phyloP scores from a whole-genome alignment of 305 asterid genomes.

The Solanum hybrid region DNA sequence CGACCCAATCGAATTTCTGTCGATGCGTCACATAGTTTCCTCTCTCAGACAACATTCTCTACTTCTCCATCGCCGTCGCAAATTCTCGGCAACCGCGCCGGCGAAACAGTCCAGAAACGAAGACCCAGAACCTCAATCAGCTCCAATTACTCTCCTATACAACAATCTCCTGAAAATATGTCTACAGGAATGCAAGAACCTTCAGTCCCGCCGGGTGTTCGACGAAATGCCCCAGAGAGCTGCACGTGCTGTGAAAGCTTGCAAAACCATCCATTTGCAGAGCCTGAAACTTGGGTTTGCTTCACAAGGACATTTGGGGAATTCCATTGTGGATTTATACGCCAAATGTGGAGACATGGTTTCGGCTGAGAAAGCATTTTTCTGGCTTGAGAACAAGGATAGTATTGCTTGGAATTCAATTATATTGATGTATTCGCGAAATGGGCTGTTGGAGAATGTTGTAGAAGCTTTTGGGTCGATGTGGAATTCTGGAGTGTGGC shows the following conservation, averaged over 20 bases:
- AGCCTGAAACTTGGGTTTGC: constrained; percentile 46
- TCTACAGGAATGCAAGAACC: constrained; percentile 46
- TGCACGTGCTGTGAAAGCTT: constrained; percentile 24
- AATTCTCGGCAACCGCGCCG: constrained; percentile 20
- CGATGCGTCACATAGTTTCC: constrained; percentile 17
- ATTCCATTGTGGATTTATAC: constrained; percentile 70
- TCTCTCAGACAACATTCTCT: constrained; percentile 11
- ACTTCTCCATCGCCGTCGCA: constrained; percentile 11
- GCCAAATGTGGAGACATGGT: constrained; percentile 47
- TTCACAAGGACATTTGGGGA: constrained; percentile 37
- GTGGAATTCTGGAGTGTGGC: constrained; percentile 46
- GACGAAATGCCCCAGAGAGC: constrained; percentile 50
- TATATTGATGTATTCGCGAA: constrained; percentile 55
- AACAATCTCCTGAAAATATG: constrained; percentile 28
- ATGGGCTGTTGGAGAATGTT: constrained; percentile 35
- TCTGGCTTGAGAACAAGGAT: constrained; percentile 39
- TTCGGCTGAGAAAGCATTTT: constrained; percentile 44
- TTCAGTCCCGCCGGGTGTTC: constrained; percentile 49
- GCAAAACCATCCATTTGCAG: constrained; percentile 44
- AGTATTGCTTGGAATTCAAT: constrained; percentile 75
- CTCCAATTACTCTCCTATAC: constrained; percentile 13
- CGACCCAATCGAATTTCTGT: constrained; percentile 1
- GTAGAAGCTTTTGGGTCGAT: constrained; percentile 39
- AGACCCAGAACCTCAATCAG: background rate
- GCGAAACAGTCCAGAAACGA: constrained; percentile 4